Percentiles rank a stretch among this genome's conserved stretches.
Evolutionary conservation across 345 rosid genomes (phyloP).

Genomic region (Hibiscus syriacus): DNA sequence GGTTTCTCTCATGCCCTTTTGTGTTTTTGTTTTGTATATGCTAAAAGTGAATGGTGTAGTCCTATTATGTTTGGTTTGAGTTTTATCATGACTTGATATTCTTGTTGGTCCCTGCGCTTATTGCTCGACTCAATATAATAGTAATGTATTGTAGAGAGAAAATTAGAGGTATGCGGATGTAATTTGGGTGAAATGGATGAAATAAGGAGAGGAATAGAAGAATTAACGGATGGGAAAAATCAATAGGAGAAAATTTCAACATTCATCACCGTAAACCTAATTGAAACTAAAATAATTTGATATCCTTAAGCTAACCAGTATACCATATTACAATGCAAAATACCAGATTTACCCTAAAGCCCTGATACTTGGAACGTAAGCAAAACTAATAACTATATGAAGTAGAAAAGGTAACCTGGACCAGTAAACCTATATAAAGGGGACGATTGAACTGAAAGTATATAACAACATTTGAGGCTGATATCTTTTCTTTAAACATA

Average conservation of each 20-base stretch:
- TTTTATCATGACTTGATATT: not conserved
- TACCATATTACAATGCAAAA: not conserved
- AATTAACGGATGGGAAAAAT: not conserved
- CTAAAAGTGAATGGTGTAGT: not conserved
- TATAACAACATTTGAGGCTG: not conserved
- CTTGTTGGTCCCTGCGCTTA: not conserved
- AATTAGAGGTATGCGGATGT: not conserved
- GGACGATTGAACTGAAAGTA: not conserved
- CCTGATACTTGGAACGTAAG: slow-evolving; percentile 1
- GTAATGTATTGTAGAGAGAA: not conserved
- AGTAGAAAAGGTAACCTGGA: not conserved
- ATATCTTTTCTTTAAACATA: not conserved
- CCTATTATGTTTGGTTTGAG: not conserved
- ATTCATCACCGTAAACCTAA: not conserved
- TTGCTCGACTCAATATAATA: not conserved
- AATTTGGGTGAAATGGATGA: not conserved
- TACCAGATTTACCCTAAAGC: not conserved
- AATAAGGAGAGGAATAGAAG: not conserved
- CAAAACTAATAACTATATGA: not conserved
- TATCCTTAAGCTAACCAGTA: not conserved
- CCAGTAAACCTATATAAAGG: not conserved
- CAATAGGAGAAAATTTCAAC: not conserved
- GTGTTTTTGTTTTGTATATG: not conserved
- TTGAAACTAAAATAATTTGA: not conserved
- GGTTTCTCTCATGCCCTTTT: slow-evolving; percentile 40